These are phyloP conservation scores for Lasiodiplodia citricola DNA, from an alignment of 2,329 filamentous ascomycete species.

Conservation along the genomic window DNA sequence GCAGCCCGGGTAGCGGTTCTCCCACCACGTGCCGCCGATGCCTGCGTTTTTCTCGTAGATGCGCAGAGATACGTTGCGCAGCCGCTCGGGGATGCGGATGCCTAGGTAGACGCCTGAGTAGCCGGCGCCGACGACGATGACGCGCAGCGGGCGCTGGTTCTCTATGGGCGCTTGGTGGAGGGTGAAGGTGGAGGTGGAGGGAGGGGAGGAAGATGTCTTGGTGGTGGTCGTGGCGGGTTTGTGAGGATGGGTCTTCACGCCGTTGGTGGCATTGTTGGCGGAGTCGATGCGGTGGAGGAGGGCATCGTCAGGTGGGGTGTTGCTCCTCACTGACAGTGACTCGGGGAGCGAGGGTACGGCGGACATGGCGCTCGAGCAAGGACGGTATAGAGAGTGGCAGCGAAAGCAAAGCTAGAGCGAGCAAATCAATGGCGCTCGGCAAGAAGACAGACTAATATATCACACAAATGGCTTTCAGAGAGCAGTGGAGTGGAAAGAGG, in stretches of 20 bases:
- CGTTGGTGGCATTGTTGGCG: constrained; percentile 22
- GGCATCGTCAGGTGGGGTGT: constrained; percentile 30
- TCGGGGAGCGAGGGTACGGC: constrained; percentile 38
- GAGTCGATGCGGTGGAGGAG: constrained; percentile 9
- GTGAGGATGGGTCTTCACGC: constrained; percentile 17
- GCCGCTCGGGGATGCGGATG: constrained; percentile 50
- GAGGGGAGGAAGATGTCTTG: neutral
- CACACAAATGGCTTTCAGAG: neutral
- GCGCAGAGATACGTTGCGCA: constrained; percentile 46
- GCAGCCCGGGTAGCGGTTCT: constrained; percentile 48
- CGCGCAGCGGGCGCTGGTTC: constrained; percentile 48
- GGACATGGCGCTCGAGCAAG: constrained; percentile 33
- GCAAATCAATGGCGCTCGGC: neutral
- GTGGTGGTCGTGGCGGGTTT: neutral
- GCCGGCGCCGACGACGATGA: constrained; percentile 53
- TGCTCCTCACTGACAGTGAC: constrained; percentile 6
- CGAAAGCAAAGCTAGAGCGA: neutral
- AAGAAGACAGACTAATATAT: neutral
- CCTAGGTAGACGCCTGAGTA: constrained; percentile 52
- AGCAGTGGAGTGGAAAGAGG: neutral
- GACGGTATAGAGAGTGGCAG: neutral
- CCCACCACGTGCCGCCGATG: constrained; percentile 44
- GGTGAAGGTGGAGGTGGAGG: constrained; percentile 29
- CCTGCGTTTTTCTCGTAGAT: constrained; percentile 53
- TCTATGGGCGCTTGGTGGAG: constrained; percentile 49